Evolutionary conservation across 1,139 yeast genomes (phyloP), one percentile per base, ranked within the genome.

Genomic region (Diutina sp.): DNA sequence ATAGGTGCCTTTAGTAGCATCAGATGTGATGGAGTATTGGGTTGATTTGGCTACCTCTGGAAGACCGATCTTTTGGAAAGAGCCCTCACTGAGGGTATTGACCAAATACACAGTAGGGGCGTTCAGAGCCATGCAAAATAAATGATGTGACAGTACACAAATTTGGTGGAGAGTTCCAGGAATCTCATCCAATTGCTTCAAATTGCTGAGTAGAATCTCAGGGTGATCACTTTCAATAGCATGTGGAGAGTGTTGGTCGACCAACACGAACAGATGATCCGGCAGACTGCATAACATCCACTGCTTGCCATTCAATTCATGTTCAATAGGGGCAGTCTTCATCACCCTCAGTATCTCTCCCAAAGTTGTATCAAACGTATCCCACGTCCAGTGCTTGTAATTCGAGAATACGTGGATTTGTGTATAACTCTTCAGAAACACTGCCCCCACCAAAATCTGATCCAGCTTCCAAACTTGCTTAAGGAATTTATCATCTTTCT

Each of bases 1-100:
- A 50, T 62, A 61, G 0, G 70, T 67, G 68, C 55, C 51, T 1
- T 56, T 59, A 8, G n/a, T 32, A 4, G 44, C 6, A 28, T 62
- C 64, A 4, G 58, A 55, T 0, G 58, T 51, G 6, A 61, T 16
- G 12, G 54, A n/a, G 32, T 32, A 30, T 11, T 38, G 41, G 12
- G 32, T 38, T 4, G 51, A 47, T 29, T 29, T 47, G n/a, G 41
- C 41, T n/a, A 35, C 41, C 21, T n/a, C 25, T 6, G 53, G 53
- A 30, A 50, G 44, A 6, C 32, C 45, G 29, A 48, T 12, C 6
- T n/a, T 16, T n/a, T 29, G 21, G 2, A 16, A n/a, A 5, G 32
- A 6, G 11, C 32, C n/a, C 12, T 16, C 12, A 30, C 25, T 28
- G 32, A 50, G 53, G 25, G 32, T 50, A 30, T 32, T 50, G 28